A percentile compares a stretch with the other conserved stretches of the same genome.
Evolutionary conservation across 768 basidiomycete genomes (phyloP).

Genomic region (Lactarius indigo): DNA sequence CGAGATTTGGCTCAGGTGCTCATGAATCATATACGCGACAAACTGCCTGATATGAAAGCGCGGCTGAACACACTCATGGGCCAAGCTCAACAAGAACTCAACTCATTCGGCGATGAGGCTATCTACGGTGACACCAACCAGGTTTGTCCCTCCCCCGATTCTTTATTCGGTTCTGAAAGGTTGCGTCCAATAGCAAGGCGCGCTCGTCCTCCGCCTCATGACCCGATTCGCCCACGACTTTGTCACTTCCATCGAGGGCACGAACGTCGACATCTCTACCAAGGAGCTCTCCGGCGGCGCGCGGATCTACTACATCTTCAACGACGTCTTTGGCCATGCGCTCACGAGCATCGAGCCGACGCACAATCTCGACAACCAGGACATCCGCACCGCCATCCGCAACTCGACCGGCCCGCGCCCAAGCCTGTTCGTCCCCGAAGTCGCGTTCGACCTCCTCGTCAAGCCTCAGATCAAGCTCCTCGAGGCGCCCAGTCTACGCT

Average conservation of each 20-base stretch:
- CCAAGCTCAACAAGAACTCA: conserved; percentile 97
- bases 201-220: conserved; percentile 91
- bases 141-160: conserved; percentile 33
- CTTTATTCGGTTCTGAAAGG: neutral
- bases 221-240: conserved; percentile 98
- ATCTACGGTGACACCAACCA: conserved; percentile 90
- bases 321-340: conserved; percentile 94
- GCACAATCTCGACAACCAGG: conserved; percentile 84
- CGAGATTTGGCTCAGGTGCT: conserved; percentile 55
- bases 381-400: conserved; percentile 96
- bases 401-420: conserved; percentile 97
- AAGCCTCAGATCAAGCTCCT: conserved; percentile 98
- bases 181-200: conserved; percentile 62
- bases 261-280: conserved; percentile 92
- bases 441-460: conserved; percentile 93
- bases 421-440: conserved; percentile 94
- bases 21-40: conserved; percentile 97
- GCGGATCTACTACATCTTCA: conserved; percentile 99
- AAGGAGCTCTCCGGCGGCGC: conserved; percentile 98
- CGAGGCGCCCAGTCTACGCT: conserved; percentile 90
- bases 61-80: conserved; percentile 97
- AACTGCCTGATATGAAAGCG: conserved; percentile 99
- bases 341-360: conserved; percentile 88
- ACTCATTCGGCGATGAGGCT: conserved; percentile 92
- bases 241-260: conserved; percentile 95